These are phyloP conservation scores for Sphagnum magellanicum DNA, from an alignment of 228 moss, liverwort and hornwort genomes.

Conservation along the genomic window DNA sequence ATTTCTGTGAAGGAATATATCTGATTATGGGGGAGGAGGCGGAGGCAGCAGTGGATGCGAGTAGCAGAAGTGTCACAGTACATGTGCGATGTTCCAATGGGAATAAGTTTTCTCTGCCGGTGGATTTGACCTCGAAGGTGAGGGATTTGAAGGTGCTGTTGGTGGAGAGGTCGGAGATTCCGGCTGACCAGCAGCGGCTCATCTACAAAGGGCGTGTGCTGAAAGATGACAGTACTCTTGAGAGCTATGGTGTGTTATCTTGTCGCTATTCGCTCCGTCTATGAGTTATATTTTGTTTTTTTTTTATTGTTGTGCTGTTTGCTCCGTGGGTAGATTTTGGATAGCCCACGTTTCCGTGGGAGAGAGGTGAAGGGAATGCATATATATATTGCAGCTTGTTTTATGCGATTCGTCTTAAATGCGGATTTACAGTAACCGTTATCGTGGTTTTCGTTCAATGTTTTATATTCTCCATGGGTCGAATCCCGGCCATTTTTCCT, in stretches of 20 bases:
- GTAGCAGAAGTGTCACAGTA: slow-evolving; percentile 13
- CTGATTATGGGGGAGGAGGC: slow-evolving; percentile 1
- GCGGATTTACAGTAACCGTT: too few species aligned
- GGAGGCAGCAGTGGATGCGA: slow-evolving; percentile 14
- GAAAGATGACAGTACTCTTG: slow-evolving; percentile 53
- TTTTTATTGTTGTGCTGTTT: too few species aligned
- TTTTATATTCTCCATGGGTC: too few species aligned
- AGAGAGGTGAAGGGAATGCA: too few species aligned
- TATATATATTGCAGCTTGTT: too few species aligned
- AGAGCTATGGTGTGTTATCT: slow-evolving; percentile 39
- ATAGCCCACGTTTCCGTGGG: too few species aligned
- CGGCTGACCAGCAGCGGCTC: slow-evolving; percentile 52
- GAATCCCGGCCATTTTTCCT: too few species aligned
- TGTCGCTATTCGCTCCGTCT: background rate
- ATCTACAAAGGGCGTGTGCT: slow-evolving; percentile 57
- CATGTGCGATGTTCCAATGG: slow-evolving; percentile 58
- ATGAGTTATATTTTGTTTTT: too few species aligned
- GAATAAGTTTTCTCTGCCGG: slow-evolving; percentile 49
- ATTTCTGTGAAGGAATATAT: too few species aligned
- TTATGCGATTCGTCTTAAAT: too few species aligned
- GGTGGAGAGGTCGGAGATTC: slow-evolving; percentile 51
- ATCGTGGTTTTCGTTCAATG: too few species aligned
- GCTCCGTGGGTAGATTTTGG: too few species aligned
- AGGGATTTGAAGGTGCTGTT: slow-evolving; percentile 30
- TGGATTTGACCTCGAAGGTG: slow-evolving; percentile 37